Evolutionary conservation across 2,329 filamentous ascomycete genomes (phyloP), one percentile per base, ranked within the genome.

Genomic region (Aspergillus fijiensis): DNA sequence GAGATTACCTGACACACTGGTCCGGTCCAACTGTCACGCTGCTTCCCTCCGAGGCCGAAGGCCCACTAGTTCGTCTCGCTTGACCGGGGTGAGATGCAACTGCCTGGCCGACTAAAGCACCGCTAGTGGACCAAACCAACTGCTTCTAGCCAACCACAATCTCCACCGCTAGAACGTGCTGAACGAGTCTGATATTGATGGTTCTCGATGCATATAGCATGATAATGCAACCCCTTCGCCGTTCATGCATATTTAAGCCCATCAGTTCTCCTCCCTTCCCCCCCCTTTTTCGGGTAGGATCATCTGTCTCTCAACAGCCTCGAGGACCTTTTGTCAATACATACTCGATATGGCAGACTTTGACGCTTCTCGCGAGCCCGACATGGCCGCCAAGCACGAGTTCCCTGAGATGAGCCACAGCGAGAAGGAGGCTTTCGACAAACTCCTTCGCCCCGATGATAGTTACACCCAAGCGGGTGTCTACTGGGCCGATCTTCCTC

Each of bases 401-500:
- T 49, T 55, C 12, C n/a, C 53, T 11, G 53, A 49, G 42, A 55
- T 55, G 53, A 48, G 29, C n/a, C 39, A 27, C n/a, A 35, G 16
- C 19, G 53, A 55, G 7, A 48, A 33, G 27, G 53, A 55, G 27
- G 53, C 42, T 7, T 55, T 55, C 29, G 27, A 47, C 19, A 27
- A 27, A 23, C 53, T 55, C 39, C 53, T 55, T 21, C 53, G 53
- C 29, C 53, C 53, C 5, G 53, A 55, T n/a, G 53, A 55, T 42
- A 55, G 53, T 31, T 55, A 55, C 42, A 55, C 53, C 5, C 25
- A 42, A 12, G 42, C 48, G 29, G 53, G 53, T n/a, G 53, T 55
- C 42, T 55, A 55, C 42, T 55, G 53, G 53, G 53, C 53, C 45
- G 53, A 55, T 16, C 53, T 55, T 2, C 45, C 53, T 27, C 33